Conservation (phyloP, 192 early-diverging fungal genomes). For the Backusella circina region DNA sequence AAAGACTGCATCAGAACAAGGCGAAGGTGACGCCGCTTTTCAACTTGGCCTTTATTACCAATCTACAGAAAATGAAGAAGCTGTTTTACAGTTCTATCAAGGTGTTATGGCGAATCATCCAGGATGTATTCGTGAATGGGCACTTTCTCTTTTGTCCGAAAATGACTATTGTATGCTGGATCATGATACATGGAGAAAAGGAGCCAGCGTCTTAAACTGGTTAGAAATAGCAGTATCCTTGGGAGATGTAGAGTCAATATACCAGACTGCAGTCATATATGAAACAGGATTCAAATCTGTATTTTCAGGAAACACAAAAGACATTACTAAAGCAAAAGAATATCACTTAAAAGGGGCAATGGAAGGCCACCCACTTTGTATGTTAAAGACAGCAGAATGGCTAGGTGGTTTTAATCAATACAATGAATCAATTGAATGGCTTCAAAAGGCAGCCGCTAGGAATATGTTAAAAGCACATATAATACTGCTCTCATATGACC, state of each 20-base stretch:
- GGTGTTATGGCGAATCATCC: conserved; percentile 10
- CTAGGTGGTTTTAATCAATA: conserved; percentile 1
- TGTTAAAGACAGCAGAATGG: conserved; percentile 5
- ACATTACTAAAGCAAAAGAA: neutral
- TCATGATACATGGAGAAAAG: neutral
- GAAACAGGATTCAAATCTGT: conserved; percentile 10
- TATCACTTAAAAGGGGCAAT: conserved; percentile 10
- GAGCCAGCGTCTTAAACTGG: conserved; percentile 1
- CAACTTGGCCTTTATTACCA: conserved; percentile 10
- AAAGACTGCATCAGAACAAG: conserved; percentile 26
- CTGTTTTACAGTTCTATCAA: conserved; percentile 5
- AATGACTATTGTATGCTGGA: neutral
- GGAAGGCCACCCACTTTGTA: neutral
- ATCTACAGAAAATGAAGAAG: neutral
- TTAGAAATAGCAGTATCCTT: conserved; percentile 13
- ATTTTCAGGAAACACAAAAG: neutral
- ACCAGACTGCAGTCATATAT: neutral
- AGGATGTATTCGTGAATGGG: conserved; percentile 23
- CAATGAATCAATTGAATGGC: conserved; percentile 20
- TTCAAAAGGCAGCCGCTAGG: neutral
- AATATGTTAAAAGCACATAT: conserved; percentile 8
- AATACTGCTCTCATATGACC: conserved; percentile 15
- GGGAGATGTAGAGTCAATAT: conserved; percentile 2
- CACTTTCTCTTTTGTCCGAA: conserved; percentile 1
- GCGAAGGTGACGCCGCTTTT: conserved; percentile 19